A percentile compares a stretch with the other conserved stretches of the same genome.
Evolutionary conservation across 305 asterid genomes (phyloP).

Genomic region (Fraxinus platypoda): DNA sequence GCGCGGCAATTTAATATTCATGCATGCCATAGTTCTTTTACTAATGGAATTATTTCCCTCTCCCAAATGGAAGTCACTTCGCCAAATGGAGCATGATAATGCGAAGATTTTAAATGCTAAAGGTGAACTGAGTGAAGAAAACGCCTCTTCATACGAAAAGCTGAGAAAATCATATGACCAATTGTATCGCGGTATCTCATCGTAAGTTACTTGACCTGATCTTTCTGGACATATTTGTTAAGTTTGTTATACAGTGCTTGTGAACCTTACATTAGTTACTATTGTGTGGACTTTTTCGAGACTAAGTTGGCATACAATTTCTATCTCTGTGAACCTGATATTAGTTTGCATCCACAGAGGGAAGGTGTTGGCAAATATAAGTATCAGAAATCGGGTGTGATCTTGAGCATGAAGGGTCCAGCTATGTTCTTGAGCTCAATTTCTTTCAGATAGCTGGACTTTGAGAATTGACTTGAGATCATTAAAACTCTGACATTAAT

Average conservation of each 20-base stretch:
- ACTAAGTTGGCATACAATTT: conserved; percentile 3
- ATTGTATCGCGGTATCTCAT: conserved; percentile 83
- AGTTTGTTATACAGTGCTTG: conserved; percentile 8
- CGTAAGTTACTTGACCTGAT: conserved; percentile 56
- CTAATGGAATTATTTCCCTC: conserved; percentile 15
- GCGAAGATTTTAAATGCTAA: conserved; percentile 91
- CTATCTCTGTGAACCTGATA: conserved; percentile 4
- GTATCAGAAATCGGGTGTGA: neutral
- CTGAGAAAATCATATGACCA: conserved; percentile 90
- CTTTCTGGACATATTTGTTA: conserved; percentile 20
- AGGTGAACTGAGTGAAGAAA: conserved; percentile 96
- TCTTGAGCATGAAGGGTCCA: neutral
- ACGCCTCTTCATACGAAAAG: conserved; percentile 83
- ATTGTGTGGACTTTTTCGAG: neutral
- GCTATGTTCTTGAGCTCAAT: neutral
- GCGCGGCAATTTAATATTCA: neutral
- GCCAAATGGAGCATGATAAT: conserved; percentile 97
- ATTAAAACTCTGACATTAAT: neutral
- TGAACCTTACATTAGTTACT: neutral
- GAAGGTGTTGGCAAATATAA: neutral
- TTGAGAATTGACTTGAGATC: neutral
- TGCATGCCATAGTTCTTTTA: neutral
- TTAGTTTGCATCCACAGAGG: neutral
- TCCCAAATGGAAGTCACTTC: conserved; percentile 68
- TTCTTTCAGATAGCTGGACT: neutral